Evolutionary conservation across 2,329 filamentous ascomycete genomes (phyloP).

Genomic region (Pseudopithomyces chartarum): DNA sequence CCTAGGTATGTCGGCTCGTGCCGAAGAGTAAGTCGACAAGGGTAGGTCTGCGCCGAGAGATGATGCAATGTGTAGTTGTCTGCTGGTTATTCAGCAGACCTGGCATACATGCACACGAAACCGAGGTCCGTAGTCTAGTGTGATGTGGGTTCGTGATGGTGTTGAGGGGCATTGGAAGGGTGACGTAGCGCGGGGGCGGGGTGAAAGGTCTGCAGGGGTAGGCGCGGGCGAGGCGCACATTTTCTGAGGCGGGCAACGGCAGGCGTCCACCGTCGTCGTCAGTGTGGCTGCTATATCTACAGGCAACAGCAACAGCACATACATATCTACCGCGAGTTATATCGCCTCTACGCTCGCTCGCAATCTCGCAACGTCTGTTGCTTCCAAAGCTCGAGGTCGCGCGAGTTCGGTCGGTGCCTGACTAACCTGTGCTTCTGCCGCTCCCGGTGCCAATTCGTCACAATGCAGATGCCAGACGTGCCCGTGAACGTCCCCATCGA

Average conservation of each 20-base stretch:
- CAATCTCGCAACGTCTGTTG: neutral
- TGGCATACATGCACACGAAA: too few relatives aligned
- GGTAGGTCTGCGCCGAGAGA: too few relatives aligned
- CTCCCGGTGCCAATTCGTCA: conserved; percentile 4
- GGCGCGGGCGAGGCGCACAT: neutral
- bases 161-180: neutral
- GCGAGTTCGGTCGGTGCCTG: neutral
- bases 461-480: conserved; percentile 55
- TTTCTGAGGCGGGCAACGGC: conserved; percentile 6
- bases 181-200: conserved; percentile 9
- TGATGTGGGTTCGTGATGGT: neutral
- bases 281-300: neutral
- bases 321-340: neutral
- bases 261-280: conserved; percentile 7
- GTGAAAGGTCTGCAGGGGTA: conserved; percentile 5
- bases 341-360: neutral
- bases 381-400: neutral
- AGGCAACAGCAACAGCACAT: conserved; percentile 8
- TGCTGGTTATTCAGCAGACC: too few relatives aligned
- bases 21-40: too few relatives aligned
- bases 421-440: neutral
- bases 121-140: too few relatives aligned
- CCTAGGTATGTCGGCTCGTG: too few relatives aligned
- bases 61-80: too few relatives aligned
- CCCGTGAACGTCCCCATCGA: conserved; percentile 82